These are phyloP conservation scores for Paramarasmius palmivorus DNA, from an alignment of 1,284 basidiomycete genomes.

Conservation along the genomic window DNA sequence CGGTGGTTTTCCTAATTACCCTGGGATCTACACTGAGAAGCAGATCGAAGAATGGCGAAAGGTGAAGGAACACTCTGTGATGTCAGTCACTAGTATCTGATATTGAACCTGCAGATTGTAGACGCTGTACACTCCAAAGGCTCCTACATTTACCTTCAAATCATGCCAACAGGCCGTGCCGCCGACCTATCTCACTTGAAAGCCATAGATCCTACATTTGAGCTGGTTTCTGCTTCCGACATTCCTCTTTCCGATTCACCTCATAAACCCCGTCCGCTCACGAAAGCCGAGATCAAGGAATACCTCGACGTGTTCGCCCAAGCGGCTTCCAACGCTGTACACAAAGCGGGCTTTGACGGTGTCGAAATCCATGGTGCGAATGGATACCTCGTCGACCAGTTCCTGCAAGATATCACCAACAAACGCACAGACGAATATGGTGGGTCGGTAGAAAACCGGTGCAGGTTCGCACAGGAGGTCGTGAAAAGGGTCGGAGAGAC, in stretches of 20 bases:
- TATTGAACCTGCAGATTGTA: slow-evolving; percentile 21
- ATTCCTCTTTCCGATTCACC: slow-evolving; percentile 30
- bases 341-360: slow-evolving; percentile 44
- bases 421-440: slow-evolving; percentile 52
- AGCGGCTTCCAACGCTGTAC: slow-evolving; percentile 37
- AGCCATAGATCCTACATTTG: slow-evolving; percentile 1
- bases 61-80: slow-evolving; percentile 24
- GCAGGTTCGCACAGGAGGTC: slow-evolving; percentile 42
- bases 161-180: slow-evolving; percentile 47
- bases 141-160: slow-evolving; percentile 44
- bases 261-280: slow-evolving; percentile 31
- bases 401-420: slow-evolving; percentile 37
- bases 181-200: slow-evolving; percentile 23
- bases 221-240: slow-evolving; percentile 39
- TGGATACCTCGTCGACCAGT: slow-evolving; percentile 40
- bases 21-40: slow-evolving; percentile 40
- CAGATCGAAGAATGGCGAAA: slow-evolving; percentile 46
- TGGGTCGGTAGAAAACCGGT: slow-evolving; percentile 46
- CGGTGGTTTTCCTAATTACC: slow-evolving; percentile 34
- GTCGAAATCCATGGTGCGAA: slow-evolving; percentile 34
- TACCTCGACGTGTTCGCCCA: slow-evolving; percentile 31
- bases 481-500: slow-evolving; percentile 34
- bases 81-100: not conserved
- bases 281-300: slow-evolving; percentile 36
- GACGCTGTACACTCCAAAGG: slow-evolving; percentile 38